Base-by-base conservation (phyloP, 2,329 filamentous ascomycete species). In the Lizonia empirigonia region DNA sequence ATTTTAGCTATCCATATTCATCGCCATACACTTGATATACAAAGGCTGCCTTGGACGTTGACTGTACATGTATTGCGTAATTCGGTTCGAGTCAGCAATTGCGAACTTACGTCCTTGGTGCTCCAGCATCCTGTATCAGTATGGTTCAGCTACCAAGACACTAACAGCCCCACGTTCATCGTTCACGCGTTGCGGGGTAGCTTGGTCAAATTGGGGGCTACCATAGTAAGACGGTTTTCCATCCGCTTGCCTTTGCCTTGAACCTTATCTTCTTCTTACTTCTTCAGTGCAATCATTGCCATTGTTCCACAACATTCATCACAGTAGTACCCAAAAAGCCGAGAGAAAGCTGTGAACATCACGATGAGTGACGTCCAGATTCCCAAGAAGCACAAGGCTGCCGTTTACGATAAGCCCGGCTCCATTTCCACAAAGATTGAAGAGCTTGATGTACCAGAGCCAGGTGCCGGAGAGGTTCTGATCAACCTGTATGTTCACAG, bases 381-480 rank as follows among this genome's bases (percentile, higher is more conserved):
- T 20, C 78, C 85, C 4, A 78, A 80, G 63, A 85, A 81, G 54
- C 82, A 87, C 70, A 87, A 86, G 72, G 85, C 84, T 29, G 71
- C 74, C 50, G 75, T 88, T 50, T 88, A 87, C 64, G 85, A 88
- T 72, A 80, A 85, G 63, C 85, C 85, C 0, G 85, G 85, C 39
- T 80, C 77, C 3, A 78, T 88, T 53, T 87, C 84, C 2, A 87
- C 84, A 7, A 85, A 86, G 68, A 73, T 88, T 37, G 80, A 82
- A 50, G 82, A 83, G 52, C 70, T 87, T 38, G 84, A 87, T 58
- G 85, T 83, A 30, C 85, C 85, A 2, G 83, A 86, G 67, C 85
- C 85, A 3, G 83, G 83, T 1, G 68, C 79, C 0, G 85, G 85
- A 50, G 80, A 88, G 64, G 83, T 87, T 4, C 70, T 87, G 45